Base-by-base conservation (phyloP, 2,329 filamentous ascomycete genomes). In the Bisporella sp. region DNA sequence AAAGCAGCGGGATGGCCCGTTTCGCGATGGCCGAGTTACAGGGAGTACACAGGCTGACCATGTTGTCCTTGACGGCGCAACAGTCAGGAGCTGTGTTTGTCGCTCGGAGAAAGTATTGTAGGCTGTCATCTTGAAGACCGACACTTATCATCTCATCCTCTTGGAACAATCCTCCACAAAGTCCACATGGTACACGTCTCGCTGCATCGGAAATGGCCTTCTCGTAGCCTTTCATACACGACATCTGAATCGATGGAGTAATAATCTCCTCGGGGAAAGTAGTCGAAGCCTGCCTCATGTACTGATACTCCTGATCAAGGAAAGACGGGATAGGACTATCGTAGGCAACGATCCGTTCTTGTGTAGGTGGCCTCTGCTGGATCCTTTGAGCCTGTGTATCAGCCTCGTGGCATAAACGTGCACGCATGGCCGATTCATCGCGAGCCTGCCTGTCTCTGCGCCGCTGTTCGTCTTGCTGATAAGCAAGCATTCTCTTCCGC, bases 311-410 rank as follows among this genome's bases (percentile, higher is more conserved):
- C 48, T 50, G 39, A 45, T 53, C 51, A 31, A 53, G 48, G 31
- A 53, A 53, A 53, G 51, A 53, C 37, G 51, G 51, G n/a, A 50
- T 43, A 21, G 47, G 39, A 53, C 51, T 43, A 50, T 53, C 47
- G 32, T 50, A 53, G 44, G 51, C 48, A 53, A 47, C 39, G 29
- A 53, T 47, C 46, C 47, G 51, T 47, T 39, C 49, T 39, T 42
- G 30, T 51, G 37, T 47, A 31, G 44, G 49, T 47, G 39, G 47
- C 35, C 41, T 47, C 37, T 51, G 45, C 49, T 51, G 45, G n/a
- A 32, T 31, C 43, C 41, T 46, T 31, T 46, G 48, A 39, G 49
- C 49, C 32, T 48, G 21, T 29, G 43, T 21, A 13, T 30, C n/a
- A 48, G 44, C 49, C 28, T 48, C 37, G 33, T 47, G 31, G n/a